A percentile compares a stretch with the other conserved stretches of the same genome.
phyloP scores from a whole-genome alignment of 441 rosid species.

The Eruca vesicaria region DNA sequence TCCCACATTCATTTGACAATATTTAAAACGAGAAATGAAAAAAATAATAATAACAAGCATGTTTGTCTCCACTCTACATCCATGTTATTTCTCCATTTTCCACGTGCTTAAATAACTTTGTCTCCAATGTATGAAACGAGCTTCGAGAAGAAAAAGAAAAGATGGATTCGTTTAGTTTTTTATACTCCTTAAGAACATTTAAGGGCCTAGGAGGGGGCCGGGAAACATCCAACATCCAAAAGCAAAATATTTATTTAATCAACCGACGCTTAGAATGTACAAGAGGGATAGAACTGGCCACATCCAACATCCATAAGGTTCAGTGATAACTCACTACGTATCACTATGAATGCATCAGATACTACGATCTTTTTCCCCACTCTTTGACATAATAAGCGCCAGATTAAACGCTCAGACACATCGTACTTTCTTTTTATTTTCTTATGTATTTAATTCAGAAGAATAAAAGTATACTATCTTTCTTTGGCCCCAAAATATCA shows the following conservation, averaged over 20 bases:
- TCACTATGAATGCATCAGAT: background rate
- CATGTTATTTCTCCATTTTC: background rate
- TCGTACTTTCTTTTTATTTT: background rate
- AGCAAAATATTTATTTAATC: background rate
- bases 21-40: background rate
- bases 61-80: background rate
- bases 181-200: background rate
- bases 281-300: too few species aligned
- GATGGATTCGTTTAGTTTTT: background rate
- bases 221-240: background rate
- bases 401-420: background rate
- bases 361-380: background rate
- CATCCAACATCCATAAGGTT: too few species aligned
- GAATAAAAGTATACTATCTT: background rate
- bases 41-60: background rate
- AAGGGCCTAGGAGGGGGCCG: background rate
- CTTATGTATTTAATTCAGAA: background rate
- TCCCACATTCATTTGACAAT: background rate
- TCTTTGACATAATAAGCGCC: background rate
- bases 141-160: background rate
- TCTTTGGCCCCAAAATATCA: background rate
- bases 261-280: background rate
- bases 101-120: background rate
- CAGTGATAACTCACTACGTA: background rate
- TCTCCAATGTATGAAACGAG: background rate